Evolutionary conservation across 1,284 basidiomycete genomes (phyloP).

Genomic region (Quambalaria eucalypti): DNA sequence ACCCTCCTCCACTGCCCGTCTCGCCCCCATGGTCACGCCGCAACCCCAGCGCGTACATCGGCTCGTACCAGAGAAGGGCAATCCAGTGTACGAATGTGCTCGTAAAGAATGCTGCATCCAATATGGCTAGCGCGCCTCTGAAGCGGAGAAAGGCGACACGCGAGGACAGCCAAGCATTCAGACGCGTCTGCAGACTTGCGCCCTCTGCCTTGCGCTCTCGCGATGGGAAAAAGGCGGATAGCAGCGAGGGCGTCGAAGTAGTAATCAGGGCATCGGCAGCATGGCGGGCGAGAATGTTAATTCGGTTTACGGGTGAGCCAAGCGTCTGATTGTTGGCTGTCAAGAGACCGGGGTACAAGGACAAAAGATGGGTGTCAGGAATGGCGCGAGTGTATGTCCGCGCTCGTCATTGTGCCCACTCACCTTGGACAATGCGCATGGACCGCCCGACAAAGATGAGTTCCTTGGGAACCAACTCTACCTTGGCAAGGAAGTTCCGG

Average conservation of each 20-base stretch:
- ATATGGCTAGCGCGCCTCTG: constrained; percentile 21
- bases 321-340: constrained; percentile 34
- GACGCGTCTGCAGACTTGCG: constrained; percentile 2
- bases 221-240: background rate
- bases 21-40: constrained; percentile 6
- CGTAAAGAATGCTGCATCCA: constrained; percentile 27
- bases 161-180: constrained; percentile 18
- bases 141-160: constrained; percentile 27
- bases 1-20: too few species aligned
- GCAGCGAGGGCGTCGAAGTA: background rate
- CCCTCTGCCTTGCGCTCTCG: too few species aligned
- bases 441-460: constrained; percentile 34
- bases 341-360: too few species aligned
- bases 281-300: constrained; percentile 41
- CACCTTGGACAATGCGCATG: constrained; percentile 34
- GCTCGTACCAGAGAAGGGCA: background rate
- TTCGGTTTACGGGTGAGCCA: constrained; percentile 38
- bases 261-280: constrained; percentile 28
- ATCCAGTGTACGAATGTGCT: constrained; percentile 19
- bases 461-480: constrained; percentile 37
- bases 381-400: background rate
- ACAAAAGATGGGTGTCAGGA: background rate
- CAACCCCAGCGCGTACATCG: background rate
- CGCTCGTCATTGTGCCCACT: background rate
- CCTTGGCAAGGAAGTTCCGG: constrained; percentile 32